Evolutionary conservation across 257 asterid genomes (phyloP), one percentile per base, ranked within the genome.

Genomic region (Petrea volubilis): DNA sequence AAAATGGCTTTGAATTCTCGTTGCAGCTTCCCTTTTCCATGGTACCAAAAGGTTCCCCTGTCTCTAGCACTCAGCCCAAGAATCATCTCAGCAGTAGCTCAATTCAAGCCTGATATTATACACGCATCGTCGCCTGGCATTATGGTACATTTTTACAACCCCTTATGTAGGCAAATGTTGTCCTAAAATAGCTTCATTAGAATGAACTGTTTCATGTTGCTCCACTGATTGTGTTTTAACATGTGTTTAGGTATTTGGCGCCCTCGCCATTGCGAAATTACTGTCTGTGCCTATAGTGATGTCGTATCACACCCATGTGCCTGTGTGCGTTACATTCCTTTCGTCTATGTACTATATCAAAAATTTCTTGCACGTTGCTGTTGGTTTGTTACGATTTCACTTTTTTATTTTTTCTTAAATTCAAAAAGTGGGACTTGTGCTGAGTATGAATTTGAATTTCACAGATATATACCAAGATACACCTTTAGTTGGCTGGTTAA

Each of bases 91-190:
- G 99, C 89, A 27, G 99, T 95, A 24, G 83, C 95, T 49, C 80
- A 79, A 55, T 95, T 95, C 86, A 95, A 90, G 86, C 99, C 98
- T 13, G 99, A 95, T 74, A 92, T 95, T 50, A 88, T 95, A 79
- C 99, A 95, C 33, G 99, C 99, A 52, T 90, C 99, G 15, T 95
- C 99, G 66, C 99, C 99, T 9, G 99, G 99, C 33, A 88, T 95
- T 66, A 95, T 95, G 99, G 99, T 92, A 59, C 52, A 68, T 40
- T 72, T 63, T 61, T 4, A 49, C 28, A 63, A 57, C 44, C 74
- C 72, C 60, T 28, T 55, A 24, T 38, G 12, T 49, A 46, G 59
- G n/a, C 53, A 52, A 44, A 27, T 18, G 47, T 70, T 56, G 20
- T 28, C 40, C 36, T 41, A 38, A 24, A 53, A 70, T 23, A 17